A percentile compares a stretch with the other conserved stretches of the same genome.
These are phyloP conservation scores for Kluyveromyces marxianus DNA, from an alignment of 1,139 yeast species.

Conservation along the genomic window DNA sequence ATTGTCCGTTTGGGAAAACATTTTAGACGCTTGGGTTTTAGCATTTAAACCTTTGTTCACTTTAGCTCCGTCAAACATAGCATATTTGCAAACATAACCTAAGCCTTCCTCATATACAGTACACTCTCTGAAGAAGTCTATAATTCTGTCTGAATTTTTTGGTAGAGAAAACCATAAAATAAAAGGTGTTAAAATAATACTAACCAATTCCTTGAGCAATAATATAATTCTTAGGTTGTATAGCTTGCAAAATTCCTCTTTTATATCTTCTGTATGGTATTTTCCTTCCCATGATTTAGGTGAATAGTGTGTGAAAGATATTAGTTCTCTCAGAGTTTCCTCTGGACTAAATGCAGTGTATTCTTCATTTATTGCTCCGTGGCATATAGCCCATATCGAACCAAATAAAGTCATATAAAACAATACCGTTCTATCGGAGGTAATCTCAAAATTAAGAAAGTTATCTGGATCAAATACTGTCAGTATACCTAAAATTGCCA, in stretches of 20 bases:
- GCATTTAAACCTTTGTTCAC: constrained; percentile 25
- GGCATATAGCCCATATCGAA: constrained; percentile 67
- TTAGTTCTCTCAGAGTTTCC: constrained; percentile 65
- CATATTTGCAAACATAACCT: constrained; percentile 91
- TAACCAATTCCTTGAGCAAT: constrained; percentile 70
- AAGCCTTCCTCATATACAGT: constrained; percentile 89
- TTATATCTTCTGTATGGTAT: constrained; percentile 76
- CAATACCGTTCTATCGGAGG: constrained; percentile 70
- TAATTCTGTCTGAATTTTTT: constrained; percentile 58
- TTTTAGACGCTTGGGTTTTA: constrained; percentile 8
- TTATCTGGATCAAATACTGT: constrained; percentile 90
- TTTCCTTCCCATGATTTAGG: constrained; percentile 83
- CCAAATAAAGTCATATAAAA: constrained; percentile 87
- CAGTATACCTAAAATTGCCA: constrained; percentile 76
- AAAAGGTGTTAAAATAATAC: constrained; percentile 79
- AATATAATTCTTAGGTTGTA: constrained; percentile 68
- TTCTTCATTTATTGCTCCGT: constrained; percentile 53
- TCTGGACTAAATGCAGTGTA: constrained; percentile 83
- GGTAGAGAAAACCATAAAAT: constrained; percentile 81
- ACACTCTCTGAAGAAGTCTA: constrained; percentile 85
- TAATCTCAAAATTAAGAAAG: constrained; percentile 81
- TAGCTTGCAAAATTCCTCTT: constrained; percentile 69
- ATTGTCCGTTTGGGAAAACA: constrained; percentile 13
- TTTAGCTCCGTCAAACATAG: constrained; percentile 78
- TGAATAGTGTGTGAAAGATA: constrained; percentile 82